phyloP scores from a whole-genome alignment of 2,329 filamentous ascomycete species.

The Claviceps pusilla region DNA sequence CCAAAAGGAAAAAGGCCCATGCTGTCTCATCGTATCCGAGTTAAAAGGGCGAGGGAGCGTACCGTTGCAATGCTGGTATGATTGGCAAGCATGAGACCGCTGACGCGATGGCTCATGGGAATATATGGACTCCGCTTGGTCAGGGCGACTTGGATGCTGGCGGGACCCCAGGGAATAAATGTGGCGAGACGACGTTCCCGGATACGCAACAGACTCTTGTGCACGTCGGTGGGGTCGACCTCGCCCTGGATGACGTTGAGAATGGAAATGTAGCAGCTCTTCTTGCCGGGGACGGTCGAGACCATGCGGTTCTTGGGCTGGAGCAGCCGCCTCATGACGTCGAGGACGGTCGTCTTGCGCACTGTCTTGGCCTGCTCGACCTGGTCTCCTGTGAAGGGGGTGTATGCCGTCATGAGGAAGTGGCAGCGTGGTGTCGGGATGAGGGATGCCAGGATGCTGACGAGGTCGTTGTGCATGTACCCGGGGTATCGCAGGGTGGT shows the following conservation, averaged over 20 bases:
- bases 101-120: conserved; percentile 84
- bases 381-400: conserved; percentile 89
- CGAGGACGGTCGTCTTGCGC: conserved; percentile 90
- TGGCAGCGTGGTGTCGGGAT: conserved; percentile 95
- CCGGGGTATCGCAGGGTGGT: conserved; percentile 93
- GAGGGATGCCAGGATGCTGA: conserved; percentile 87
- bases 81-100: conserved; percentile 92
- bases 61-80: conserved; percentile 91
- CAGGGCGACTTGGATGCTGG: conserved; percentile 90
- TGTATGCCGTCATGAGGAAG: conserved; percentile 97
- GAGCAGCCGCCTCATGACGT: conserved; percentile 88
- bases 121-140: conserved; percentile 96
- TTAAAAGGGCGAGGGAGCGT: conserved; percentile 14
- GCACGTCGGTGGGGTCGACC: conserved; percentile 92
- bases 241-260: conserved; percentile 98
- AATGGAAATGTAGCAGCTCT: conserved; percentile 97
- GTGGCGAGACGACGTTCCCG: conserved; percentile 84
- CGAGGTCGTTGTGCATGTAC: conserved; percentile 99
- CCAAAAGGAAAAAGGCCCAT: not conserved
- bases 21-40: not conserved
- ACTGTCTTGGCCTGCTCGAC: conserved; percentile 96
- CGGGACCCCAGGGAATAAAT: conserved; percentile 97
- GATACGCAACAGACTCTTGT: conserved; percentile 94
- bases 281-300: conserved; percentile 85
- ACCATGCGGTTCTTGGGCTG: conserved; percentile 99